phyloP scores from a whole-genome alignment of 768 basidiomycete species.

The Boletus sp. region DNA sequence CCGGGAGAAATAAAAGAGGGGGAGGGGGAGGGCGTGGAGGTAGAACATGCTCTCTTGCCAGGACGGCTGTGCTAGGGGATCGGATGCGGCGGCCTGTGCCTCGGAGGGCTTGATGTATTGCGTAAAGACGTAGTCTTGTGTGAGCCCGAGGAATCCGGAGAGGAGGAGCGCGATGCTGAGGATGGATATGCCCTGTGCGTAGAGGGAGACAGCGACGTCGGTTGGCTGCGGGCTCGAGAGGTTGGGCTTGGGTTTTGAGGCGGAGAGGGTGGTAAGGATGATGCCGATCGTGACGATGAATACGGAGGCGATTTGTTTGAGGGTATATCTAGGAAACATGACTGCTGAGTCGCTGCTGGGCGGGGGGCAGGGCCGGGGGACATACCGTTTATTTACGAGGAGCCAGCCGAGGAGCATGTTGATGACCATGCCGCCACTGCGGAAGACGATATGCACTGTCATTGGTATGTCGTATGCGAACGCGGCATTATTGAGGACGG shows the following conservation, averaged over 20 bases:
- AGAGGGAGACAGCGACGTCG: conserved; percentile 31
- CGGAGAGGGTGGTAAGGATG: conserved; percentile 76
- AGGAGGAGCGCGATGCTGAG: conserved; percentile 75
- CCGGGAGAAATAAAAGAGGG: conserved; percentile 66
- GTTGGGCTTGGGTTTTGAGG: conserved; percentile 37
- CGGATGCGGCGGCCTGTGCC: conserved; percentile 14
- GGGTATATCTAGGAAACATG: conserved; percentile 50
- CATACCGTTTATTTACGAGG: conserved; percentile 59
- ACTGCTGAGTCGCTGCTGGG: conserved; percentile 3
- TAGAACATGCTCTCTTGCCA: conserved; percentile 97
- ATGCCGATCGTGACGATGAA: conserved; percentile 80
- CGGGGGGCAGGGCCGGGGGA: conserved; percentile 6
- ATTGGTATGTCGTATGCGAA: conserved; percentile 87
- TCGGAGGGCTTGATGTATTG: conserved; percentile 37
- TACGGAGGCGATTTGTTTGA: conserved; percentile 67
- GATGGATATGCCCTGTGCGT: conserved; percentile 69
- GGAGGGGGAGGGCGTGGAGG: conserved; percentile 75
- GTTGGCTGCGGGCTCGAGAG: not conserved
- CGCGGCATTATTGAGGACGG: conserved; percentile 86
- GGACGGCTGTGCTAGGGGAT: conserved; percentile 27
- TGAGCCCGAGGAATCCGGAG: conserved; percentile 76
- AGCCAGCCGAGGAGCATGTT: conserved; percentile 80
- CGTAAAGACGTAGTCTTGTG: conserved; percentile 77
- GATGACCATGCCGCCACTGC: conserved; percentile 82
- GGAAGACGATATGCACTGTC: conserved; percentile 91